Conservation (phyloP, 2,329 filamentous ascomycete species). For the Cadophora gregata region DNA sequence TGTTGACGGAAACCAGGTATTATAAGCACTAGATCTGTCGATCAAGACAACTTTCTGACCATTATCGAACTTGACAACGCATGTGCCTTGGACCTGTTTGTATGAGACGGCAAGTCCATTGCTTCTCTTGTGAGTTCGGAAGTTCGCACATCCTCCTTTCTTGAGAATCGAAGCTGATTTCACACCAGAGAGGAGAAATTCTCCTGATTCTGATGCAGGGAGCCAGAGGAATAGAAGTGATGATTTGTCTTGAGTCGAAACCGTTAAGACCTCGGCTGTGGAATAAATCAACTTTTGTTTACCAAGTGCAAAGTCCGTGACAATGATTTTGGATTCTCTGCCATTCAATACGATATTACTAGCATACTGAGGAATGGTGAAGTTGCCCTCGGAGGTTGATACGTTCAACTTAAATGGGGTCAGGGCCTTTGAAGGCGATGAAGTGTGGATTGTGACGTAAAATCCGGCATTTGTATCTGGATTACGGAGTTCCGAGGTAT, state of each 20-base stretch:
- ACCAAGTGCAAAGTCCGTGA: slow-evolving; percentile 64
- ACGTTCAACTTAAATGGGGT: slow-evolving; percentile 61
- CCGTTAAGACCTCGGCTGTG: slow-evolving; percentile 60
- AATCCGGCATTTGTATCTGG: slow-evolving; percentile 62
- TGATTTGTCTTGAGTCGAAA: slow-evolving; percentile 53
- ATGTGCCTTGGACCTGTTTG: slow-evolving; percentile 55
- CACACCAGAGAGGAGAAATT: slow-evolving; percentile 60
- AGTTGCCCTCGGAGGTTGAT: slow-evolving; percentile 59
- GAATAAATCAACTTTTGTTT: slow-evolving; percentile 58
- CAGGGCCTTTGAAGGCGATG: slow-evolving; percentile 56
- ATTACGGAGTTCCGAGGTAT: slow-evolving; percentile 62
- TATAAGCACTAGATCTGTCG: slow-evolving; percentile 59
- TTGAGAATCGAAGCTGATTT: slow-evolving; percentile 56
- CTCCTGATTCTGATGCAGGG: slow-evolving; percentile 58
- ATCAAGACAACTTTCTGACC: slow-evolving; percentile 57
- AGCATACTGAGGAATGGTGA: slow-evolving; percentile 59
- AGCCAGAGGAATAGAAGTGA: slow-evolving; percentile 59
- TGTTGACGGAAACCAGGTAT: slow-evolving; percentile 61
- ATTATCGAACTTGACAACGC: slow-evolving; percentile 53
- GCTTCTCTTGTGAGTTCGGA: slow-evolving; percentile 50
- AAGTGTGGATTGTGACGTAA: slow-evolving; percentile 62
- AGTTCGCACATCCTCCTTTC: slow-evolving; percentile 49
- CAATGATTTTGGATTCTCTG: slow-evolving; percentile 65
- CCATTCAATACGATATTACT: slow-evolving; percentile 60
- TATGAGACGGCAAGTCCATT: slow-evolving; percentile 53